Conservation (phyloP, 225 moss, liverwort and hornwort species). For the Asterella californica region DNA sequence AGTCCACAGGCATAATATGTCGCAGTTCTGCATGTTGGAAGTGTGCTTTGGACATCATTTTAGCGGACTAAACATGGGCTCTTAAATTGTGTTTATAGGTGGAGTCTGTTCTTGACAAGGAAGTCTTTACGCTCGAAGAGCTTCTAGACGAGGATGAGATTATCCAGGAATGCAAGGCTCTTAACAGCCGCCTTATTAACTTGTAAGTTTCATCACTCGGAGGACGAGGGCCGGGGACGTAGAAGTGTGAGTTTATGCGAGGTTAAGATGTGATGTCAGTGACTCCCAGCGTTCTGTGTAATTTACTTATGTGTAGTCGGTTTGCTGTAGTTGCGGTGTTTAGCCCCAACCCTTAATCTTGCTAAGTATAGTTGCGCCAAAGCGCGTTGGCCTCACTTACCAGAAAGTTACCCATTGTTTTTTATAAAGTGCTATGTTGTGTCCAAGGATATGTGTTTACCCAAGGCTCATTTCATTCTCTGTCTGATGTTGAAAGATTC, state of each 20-base stretch:
- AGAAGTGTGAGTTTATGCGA: neutral
- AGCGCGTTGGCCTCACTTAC: no score
- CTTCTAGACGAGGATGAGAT: conserved; percentile 99
- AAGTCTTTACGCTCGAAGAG: conserved; percentile 91
- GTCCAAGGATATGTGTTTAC: no score
- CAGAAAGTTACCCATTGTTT: no score
- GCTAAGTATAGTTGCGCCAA: no score
- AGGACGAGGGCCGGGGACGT: neutral
- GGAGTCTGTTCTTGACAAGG: conserved; percentile 96
- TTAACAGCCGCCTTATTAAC: conserved; percentile 85
- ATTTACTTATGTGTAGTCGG: no score
- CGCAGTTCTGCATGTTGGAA: neutral
- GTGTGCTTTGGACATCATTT: neutral
- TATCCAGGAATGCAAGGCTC: conserved; percentile 97
- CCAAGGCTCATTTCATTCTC: no score
- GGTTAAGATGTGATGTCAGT: neutral
- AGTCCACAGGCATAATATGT: neutral
- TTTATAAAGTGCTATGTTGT: no score
- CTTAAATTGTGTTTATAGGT: conserved; percentile 47
- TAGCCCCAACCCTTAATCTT: no score
- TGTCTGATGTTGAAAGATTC: no score
- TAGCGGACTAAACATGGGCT: neutral
- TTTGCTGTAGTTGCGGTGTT: no score
- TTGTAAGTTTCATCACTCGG: conserved; percentile 56
- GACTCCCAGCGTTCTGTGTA: neutral